Base-by-base conservation (phyloP, 2,329 filamentous ascomycete genomes). In the Sclerotinia borealis region DNA sequence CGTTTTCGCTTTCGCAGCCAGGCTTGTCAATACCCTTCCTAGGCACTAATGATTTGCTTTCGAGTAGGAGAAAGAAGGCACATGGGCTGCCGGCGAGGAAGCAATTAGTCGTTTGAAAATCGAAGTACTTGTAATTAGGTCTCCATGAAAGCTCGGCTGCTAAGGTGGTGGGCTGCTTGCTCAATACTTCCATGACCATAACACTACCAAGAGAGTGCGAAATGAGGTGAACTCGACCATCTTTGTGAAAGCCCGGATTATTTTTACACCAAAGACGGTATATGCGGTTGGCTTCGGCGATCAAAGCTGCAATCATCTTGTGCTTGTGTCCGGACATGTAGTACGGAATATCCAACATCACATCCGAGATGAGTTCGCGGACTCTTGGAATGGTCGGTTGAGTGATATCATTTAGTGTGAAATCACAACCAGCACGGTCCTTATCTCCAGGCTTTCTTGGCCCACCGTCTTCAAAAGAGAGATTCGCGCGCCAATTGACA, bases 321-420 rank as follows among this genome's bases (percentile, higher is more conserved):
- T 88, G 85, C 72, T 98, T 96, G 77, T 98, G 93, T 64, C 96
- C 90, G 0, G 93, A 98, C 77, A 99, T 88, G 77, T 98, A 99
- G 74, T 96, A 98, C 0, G 95, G 95, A 56, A 99, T 93, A 74
- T 99, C 95, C 56, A 98, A 88, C 92, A 99, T 97, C 70, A 99
- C 92, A 75, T 99, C 95, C 48, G 91, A 96, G 66, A 99, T 96
- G 73, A 99, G 86, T 72, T 90, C 91, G 51, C 95, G 88, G n/a
- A 99, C 89, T 0, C 91, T 92, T 0, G 93, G 93, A 36, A 99
- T 91, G 0, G 91, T 95, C 48, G 88, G 85, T 1, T 92, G 93
- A 6, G 96, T 96, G 68, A 99, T 97, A 69, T 98, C 93, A 69
- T 93, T 90, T 17, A 99, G 80, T 0, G 81, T 80, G 72, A 85